phyloP scores from a whole-genome alignment of 345 rosid species.

The Acer saccharum region DNA sequence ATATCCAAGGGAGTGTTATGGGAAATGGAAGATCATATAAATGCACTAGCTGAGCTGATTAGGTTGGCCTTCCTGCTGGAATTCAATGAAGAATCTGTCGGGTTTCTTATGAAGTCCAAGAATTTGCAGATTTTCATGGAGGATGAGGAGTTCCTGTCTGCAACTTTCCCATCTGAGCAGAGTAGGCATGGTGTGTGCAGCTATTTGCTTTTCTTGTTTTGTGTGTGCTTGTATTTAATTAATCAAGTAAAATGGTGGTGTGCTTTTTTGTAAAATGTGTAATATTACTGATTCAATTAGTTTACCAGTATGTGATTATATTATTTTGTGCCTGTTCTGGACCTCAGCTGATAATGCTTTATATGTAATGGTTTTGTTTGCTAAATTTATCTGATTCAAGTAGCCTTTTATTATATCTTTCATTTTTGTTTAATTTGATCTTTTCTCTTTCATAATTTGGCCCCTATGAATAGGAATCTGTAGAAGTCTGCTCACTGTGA shows the following conservation, averaged over 20 bases:
- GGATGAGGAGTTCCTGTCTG: constrained; percentile 55
- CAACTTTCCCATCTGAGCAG: constrained; percentile 26
- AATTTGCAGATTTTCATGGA: constrained; percentile 51
- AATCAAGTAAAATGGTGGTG: background rate
- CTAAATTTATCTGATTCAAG: background rate
- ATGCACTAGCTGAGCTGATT: constrained; percentile 51
- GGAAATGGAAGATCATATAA: constrained; percentile 49
- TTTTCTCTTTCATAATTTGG: background rate
- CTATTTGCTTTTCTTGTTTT: background rate
- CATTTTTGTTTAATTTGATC: background rate
- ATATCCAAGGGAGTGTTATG: constrained; percentile 57
- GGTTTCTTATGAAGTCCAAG: constrained; percentile 54
- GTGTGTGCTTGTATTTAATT: too few relatives aligned
- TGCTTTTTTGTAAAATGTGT: background rate
- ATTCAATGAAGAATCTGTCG: constrained; percentile 49
- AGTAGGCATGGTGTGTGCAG: constrained; percentile 6
- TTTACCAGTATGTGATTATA: background rate
- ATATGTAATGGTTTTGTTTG: background rate
- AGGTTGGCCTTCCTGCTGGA: constrained; percentile 55
- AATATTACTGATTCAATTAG: background rate
- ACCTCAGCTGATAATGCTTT: background rate
- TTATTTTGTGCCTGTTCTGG: background rate
- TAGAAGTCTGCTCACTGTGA: background rate
- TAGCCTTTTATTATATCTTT: background rate
- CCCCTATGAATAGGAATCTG: background rate